Evolutionary conservation across 805 yeast species (phyloP).

Genomic region (Starmerella geochares): DNA sequence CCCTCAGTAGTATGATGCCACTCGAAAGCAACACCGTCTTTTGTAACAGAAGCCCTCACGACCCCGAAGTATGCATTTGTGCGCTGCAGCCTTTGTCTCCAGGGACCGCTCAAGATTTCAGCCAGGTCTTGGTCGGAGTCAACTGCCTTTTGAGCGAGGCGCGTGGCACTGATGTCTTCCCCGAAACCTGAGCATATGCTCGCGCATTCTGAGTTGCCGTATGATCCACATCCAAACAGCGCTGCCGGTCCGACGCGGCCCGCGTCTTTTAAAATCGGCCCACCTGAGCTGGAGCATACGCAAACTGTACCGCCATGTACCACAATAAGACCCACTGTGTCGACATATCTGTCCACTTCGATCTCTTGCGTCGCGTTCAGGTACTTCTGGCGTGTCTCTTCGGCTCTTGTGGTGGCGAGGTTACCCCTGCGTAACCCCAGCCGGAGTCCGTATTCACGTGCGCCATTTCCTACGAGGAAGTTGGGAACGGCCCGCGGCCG

Average conservation of each 20-base stretch:
- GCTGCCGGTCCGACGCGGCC: conserved; percentile 40
- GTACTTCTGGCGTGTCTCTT: neutral
- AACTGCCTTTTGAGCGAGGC: conserved; percentile 26
- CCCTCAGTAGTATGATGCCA: conserved; percentile 23
- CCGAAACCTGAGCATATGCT: conserved; percentile 34
- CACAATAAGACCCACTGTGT: conserved; percentile 36
- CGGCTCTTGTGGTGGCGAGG: conserved; percentile 2
- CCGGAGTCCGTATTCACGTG: conserved; percentile 24
- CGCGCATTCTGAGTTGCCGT: conserved; percentile 1
- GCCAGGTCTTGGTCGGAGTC: neutral
- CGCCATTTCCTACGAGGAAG: conserved; percentile 32
- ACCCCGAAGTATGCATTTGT: neutral
- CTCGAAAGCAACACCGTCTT: conserved; percentile 12
- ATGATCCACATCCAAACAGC: conserved; percentile 34
- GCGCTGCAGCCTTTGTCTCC: neutral
- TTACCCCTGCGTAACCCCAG: neutral
- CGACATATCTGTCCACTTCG: conserved; percentile 24
- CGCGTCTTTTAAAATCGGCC: conserved; percentile 30
- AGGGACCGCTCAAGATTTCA: conserved; percentile 4
- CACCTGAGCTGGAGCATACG: conserved; percentile 36
- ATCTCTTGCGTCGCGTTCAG: neutral
- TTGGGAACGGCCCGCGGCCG: conserved; percentile 21
- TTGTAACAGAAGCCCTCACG: neutral
- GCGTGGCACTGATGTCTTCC: conserved; percentile 32
- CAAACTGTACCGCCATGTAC: conserved; percentile 26